These are phyloP conservation scores for Acidiella bohemica DNA, from an alignment of 495 filamentous ascomycete genomes.

Conservation along the genomic window DNA sequence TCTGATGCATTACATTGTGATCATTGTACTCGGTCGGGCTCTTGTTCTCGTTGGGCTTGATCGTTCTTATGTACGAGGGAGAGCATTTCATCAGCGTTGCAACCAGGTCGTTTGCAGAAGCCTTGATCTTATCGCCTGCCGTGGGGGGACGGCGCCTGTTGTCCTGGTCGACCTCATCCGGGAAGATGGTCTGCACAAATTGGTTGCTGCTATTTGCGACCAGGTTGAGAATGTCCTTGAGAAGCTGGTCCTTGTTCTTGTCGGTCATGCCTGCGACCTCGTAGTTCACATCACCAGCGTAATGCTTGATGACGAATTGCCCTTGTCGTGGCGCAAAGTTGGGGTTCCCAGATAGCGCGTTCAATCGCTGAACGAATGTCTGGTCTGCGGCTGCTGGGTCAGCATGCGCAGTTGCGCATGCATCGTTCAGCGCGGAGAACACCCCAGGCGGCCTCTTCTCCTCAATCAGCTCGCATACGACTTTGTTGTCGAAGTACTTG, in stretches of 20 bases:
- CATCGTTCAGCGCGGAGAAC: constrained; percentile 93
- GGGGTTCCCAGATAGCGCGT: constrained; percentile 71
- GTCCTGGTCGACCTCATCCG: constrained; percentile 86
- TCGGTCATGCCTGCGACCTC: constrained; percentile 95
- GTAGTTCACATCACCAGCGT: constrained; percentile 95
- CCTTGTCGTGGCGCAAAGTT: constrained; percentile 89
- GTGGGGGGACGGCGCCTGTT: constrained; percentile 89
- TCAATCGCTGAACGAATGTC: constrained; percentile 86
- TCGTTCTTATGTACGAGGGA: constrained; percentile 95
- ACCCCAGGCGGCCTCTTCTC: constrained; percentile 83
- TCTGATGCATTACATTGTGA: constrained; percentile 90
- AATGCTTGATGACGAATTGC: constrained; percentile 97
- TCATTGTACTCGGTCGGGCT: constrained; percentile 81
- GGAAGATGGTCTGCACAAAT: constrained; percentile 81
- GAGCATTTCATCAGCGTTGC: constrained; percentile 92
- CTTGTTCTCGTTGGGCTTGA: constrained; percentile 99
- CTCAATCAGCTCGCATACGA: constrained; percentile 96
- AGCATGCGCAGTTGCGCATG: constrained; percentile 90
- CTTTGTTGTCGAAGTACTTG: constrained; percentile 99
- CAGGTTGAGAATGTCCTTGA: constrained; percentile 87
- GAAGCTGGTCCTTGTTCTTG: constrained; percentile 96
- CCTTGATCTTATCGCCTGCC: constrained; percentile 92
- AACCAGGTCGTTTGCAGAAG: constrained; percentile 90
- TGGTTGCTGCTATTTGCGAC: constrained; percentile 69
- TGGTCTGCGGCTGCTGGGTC: constrained; percentile 88